Conservation (phyloP, 305 asterid genomes). For the Fraxinus angustifolia region DNA sequence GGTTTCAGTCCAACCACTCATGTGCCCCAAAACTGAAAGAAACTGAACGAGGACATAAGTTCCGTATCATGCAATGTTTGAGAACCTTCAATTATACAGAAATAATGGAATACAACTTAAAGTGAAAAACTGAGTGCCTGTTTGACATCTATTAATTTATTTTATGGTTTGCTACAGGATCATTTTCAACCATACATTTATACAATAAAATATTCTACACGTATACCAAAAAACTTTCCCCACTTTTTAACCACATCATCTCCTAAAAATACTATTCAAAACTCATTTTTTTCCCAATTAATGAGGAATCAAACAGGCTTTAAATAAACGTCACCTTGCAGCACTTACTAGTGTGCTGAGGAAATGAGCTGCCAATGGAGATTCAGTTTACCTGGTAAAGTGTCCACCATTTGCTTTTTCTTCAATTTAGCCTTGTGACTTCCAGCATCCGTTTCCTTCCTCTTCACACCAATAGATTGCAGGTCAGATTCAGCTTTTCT, state of each 20-base stretch:
- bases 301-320: not conserved
- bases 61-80: not conserved
- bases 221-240: not conserved
- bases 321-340: not conserved
- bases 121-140: not conserved
- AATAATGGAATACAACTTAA: not conserved
- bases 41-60: not conserved
- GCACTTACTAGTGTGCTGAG: not conserved
- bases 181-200: not conserved
- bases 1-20: not conserved
- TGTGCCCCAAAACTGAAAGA: not conserved
- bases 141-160: not conserved
- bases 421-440: conserved; percentile 25
- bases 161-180: not conserved
- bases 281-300: not conserved
- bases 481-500: conserved; percentile 31
- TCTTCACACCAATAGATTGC: conserved; percentile 40
- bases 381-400: conserved; percentile 22
- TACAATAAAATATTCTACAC: not conserved
- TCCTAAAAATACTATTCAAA: not conserved
- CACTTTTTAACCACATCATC: not conserved
- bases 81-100: not conserved
- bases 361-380: not conserved
- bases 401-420: conserved; percentile 7
- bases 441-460: conserved; percentile 35